A percentile compares a stretch with the other conserved stretches of the same genome.
Evolutionary conservation across 2,329 filamentous ascomycete genomes (phyloP).

Genomic region (Cyclaneusma minus): DNA sequence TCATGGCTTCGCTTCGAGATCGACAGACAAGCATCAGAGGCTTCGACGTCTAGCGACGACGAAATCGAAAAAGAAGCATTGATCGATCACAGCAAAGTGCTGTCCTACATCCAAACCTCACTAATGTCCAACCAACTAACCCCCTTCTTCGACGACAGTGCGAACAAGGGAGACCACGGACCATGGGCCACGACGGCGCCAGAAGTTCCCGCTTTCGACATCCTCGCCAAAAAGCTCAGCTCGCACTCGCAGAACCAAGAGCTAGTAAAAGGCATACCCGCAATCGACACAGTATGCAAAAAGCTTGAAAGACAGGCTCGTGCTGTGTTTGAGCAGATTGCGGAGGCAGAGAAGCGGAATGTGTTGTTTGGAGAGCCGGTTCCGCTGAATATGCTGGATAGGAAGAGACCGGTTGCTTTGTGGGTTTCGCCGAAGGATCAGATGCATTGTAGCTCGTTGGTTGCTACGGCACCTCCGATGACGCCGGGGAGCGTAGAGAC

Average conservation of each 20-base stretch:
- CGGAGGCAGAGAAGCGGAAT: conserved; percentile 51
- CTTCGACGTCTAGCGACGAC: conserved; percentile 39
- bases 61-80: conserved; percentile 68
- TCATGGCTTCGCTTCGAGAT: conserved; percentile 75
- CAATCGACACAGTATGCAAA: conserved; percentile 46
- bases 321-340: conserved; percentile 50
- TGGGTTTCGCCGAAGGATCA: conserved; percentile 6
- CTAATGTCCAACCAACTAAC: conserved; percentile 51
- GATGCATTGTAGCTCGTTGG: fast-evolving
- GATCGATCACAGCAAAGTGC: conserved; percentile 55
- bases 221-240: conserved; percentile 22
- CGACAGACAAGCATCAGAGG: conserved; percentile 54
- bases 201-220: conserved; percentile 28
- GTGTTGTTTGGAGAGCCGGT: conserved; percentile 46
- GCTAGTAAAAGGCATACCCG: conserved; percentile 36
- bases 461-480: background rate
- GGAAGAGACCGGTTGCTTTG: conserved; percentile 12
- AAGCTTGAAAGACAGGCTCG: conserved; percentile 41
- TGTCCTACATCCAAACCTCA: conserved; percentile 63
- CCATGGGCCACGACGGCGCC: conserved; percentile 28
- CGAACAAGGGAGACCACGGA: conserved; percentile 32
- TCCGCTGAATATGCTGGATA: conserved; percentile 8
- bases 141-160: conserved; percentile 38
- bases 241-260: conserved; percentile 30
- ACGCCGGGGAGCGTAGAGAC: background rate